Evolutionary conservation across 208 protist species (phyloP).

Genomic region (Wallacemonas sp.): DNA sequence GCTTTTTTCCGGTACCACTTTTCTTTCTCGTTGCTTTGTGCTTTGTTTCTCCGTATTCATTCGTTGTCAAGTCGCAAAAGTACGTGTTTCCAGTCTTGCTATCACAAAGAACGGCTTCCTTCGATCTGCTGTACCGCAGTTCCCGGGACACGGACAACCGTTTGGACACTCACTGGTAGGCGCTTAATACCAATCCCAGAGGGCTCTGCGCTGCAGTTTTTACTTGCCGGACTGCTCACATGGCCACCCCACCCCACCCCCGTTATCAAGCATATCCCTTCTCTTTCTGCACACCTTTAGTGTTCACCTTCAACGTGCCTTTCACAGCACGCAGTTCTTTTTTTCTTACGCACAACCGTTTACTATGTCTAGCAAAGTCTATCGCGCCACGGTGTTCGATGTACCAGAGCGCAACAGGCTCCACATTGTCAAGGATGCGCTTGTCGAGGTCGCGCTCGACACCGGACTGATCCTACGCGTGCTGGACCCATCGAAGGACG

Average conservation of each 20-base stretch:
- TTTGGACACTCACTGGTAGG: no score
- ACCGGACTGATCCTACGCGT: slow-evolving; percentile 47
- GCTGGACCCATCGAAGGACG: slow-evolving; percentile 32
- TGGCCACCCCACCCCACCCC: no score
- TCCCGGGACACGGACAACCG: no score
- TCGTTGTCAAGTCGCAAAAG: no score
- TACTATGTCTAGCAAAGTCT: slow-evolving; percentile 13
- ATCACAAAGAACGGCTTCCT: no score
- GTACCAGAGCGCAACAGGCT: slow-evolving; percentile 36
- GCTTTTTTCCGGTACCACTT: neutral
- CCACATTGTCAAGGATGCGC: slow-evolving; percentile 37
- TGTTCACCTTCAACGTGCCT: slow-evolving; percentile 4
- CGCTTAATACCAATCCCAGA: no score
- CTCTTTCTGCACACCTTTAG: no score
- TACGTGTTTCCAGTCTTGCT: no score
- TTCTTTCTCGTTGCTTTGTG: neutral
- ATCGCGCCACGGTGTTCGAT: slow-evolving; percentile 57
- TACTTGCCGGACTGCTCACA: no score
- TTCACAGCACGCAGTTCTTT: slow-evolving; percentile 11
- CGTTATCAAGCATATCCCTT: no score
- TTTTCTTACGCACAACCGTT: slow-evolving; percentile 2
- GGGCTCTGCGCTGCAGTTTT: no score
- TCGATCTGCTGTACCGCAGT: no score
- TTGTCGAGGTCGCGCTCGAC: slow-evolving; percentile 35
- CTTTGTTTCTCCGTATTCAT: neutral